Evolutionary conservation across 805 yeast genomes (phyloP), one percentile per base, ranked within the genome.

Genomic region (Ogataea kodamae): DNA sequence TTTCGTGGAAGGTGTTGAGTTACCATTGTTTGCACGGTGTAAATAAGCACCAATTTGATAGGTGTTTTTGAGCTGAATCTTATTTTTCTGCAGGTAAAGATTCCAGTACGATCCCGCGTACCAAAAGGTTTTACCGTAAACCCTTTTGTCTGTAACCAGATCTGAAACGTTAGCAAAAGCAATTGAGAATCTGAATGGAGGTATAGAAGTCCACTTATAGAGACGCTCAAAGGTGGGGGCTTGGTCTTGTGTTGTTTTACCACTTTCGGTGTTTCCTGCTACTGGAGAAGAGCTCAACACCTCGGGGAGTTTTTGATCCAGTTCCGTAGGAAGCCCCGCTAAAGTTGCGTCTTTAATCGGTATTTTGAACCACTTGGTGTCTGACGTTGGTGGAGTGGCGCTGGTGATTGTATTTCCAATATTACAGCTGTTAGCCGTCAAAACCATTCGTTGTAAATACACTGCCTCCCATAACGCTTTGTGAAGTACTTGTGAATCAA

Each of bases 21-120:
- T 37, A 4, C 51, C 49, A 29, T 43, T 54, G 25, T 56, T 59
- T 2, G 76, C 76, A 25, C 80, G 50, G 42, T 74, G 78, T 24
- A 74, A 49, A 48, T 74, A 74, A 6, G 74, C 78, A 5, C 80
- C 80, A 49, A 74, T 64, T 40, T 74, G 78, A 39, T 51, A 65
- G 3, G 68, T 64, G 35, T 64, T 59, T 37, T 65, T 64, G 27
- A 58, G 54, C 14, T 60, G 58, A 22, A 67, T 51, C 16, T 50
- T 52, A 27, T 56, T 65, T 43, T 71, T 74, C 38, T 74, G 79
- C 19, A 73, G 55, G 47, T 74, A 74, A 6, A 74, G 50, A 42
- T 71, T 72, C 80, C 80, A 74, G 44, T 67, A 71, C 8, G 78
- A 72, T 0, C 80, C 80, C n/a, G 78, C 77, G 46, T 73, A 74